Evolutionary conservation across 1,139 yeast species (phyloP).

Genomic region (Debaryomyces udenii): DNA sequence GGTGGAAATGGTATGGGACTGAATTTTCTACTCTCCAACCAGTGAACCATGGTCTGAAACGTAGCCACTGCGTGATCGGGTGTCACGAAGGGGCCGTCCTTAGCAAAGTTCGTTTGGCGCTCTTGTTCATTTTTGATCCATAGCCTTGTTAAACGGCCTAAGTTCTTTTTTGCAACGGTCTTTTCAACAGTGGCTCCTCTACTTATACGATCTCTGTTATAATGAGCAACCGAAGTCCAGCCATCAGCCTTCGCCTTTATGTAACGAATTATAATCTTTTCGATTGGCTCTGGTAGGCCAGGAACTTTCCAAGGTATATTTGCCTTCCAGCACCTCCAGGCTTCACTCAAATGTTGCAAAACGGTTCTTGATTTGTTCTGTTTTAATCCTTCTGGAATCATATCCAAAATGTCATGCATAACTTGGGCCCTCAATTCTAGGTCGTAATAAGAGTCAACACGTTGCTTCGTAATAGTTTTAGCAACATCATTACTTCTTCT

Average conservation of each 20-base stretch:
- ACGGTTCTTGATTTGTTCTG: slow-evolving; percentile 87
- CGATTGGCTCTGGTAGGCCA: slow-evolving; percentile 91
- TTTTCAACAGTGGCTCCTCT: slow-evolving; percentile 92
- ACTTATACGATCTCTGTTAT: slow-evolving; percentile 84
- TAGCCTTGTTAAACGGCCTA: slow-evolving; percentile 86
- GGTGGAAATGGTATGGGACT: slow-evolving; percentile 95
- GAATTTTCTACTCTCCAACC: slow-evolving; percentile 88
- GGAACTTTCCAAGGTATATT: slow-evolving; percentile 98
- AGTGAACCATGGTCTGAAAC: slow-evolving; percentile 84
- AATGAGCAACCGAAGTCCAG: slow-evolving; percentile 93
- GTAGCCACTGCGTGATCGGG: slow-evolving; percentile 89
- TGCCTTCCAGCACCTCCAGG: slow-evolving; percentile 99
- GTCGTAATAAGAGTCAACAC: slow-evolving; percentile 94
- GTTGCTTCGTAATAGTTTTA: slow-evolving; percentile 91
- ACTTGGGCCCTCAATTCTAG: slow-evolving; percentile 92
- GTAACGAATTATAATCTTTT: slow-evolving; percentile 81
- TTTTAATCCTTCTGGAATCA: slow-evolving; percentile 94
- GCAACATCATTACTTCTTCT: slow-evolving; percentile 90
- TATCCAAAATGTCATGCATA: slow-evolving; percentile 91
- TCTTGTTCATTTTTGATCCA: slow-evolving; percentile 95
- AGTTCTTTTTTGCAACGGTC: slow-evolving; percentile 88
- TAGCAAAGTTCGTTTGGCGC: slow-evolving; percentile 76
- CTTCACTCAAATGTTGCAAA: slow-evolving; percentile 92
- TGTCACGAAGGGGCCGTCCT: slow-evolving; percentile 84
- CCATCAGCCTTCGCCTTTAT: slow-evolving; percentile 96